A percentile compares a stretch with the other conserved stretches of the same genome.
phyloP scores from a whole-genome alignment of 2,329 filamentous ascomycete species.

The Claviceps humidiphila region DNA sequence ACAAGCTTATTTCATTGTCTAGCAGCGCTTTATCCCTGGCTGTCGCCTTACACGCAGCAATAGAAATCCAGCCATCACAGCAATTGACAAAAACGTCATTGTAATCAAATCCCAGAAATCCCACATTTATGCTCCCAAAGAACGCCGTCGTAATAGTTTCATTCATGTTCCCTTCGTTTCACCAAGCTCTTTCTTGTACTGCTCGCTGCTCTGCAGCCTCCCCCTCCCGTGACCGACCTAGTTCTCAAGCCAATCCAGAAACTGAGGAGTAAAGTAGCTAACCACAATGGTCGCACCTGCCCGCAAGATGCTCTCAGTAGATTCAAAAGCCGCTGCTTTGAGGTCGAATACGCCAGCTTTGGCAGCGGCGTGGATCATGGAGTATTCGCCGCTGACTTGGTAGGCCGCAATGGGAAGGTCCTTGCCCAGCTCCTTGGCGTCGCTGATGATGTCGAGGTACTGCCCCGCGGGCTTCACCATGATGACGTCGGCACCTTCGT shows the following conservation, averaged over 20 bases:
- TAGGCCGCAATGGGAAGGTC: slow-evolving; percentile 92
- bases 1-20: background rate
- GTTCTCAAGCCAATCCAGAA: slow-evolving; percentile 52
- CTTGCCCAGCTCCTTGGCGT: slow-evolving; percentile 85
- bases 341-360: slow-evolving; percentile 95
- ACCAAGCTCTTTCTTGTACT: background rate
- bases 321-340: slow-evolving; percentile 88
- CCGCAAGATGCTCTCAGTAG: slow-evolving; percentile 81
- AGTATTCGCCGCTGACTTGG: slow-evolving; percentile 92
- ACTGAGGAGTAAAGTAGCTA: slow-evolving; percentile 84
- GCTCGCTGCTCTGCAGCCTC: background rate
- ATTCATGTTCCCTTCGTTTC: background rate
- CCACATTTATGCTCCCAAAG: background rate
- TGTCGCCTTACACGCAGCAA: background rate
- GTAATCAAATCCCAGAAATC: background rate
- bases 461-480: slow-evolving; percentile 98
- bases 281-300: slow-evolving; percentile 89
- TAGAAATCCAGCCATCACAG: background rate
- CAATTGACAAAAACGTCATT: background rate
- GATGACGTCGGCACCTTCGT: slow-evolving; percentile 91
- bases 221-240: slow-evolving; percentile 15
- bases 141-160: background rate
- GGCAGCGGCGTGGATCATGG: slow-evolving; percentile 93
- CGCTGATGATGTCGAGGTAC: slow-evolving; percentile 94
- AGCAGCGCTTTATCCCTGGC: background rate